phyloP scores from a whole-genome alignment of 345 rosid species.

The Abelmoschus esculentus region DNA sequence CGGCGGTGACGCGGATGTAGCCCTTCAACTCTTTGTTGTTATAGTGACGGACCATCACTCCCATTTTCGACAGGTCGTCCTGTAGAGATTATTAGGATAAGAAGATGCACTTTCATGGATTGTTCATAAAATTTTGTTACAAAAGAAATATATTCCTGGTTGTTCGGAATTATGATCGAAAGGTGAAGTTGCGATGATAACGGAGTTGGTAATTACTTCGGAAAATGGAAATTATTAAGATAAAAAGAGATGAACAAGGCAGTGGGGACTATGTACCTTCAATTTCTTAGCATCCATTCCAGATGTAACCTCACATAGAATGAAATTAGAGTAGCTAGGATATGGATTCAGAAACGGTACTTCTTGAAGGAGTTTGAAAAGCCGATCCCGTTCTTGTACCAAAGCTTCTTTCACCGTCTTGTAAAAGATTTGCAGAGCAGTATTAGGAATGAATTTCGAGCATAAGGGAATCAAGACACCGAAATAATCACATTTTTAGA shows the following conservation, averaged over 20 bases:
- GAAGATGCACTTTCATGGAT: background rate
- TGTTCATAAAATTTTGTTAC: background rate
- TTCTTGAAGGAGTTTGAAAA: conserved; percentile 51
- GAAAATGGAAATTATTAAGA: too few species aligned
- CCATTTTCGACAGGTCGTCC: conserved; percentile 85
- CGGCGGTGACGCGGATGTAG: conserved; percentile 37
- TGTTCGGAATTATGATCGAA: background rate
- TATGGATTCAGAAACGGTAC: conserved; percentile 77
- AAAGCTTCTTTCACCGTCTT: conserved; percentile 70
- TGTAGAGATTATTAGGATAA: conserved; percentile 16
- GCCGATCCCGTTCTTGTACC: conserved; percentile 69
- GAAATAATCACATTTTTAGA: background rate
- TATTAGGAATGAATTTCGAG: conserved; percentile 7
- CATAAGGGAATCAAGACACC: background rate
- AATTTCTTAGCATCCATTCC: conserved; percentile 84
- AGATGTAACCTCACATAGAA: conserved; percentile 73
- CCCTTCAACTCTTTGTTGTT: conserved; percentile 69
- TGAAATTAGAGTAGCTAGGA: conserved; percentile 80
- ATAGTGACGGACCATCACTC: conserved; percentile 93
- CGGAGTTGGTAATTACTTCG: too few species aligned
- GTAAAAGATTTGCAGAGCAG: conserved; percentile 11
- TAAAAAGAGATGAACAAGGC: too few species aligned
- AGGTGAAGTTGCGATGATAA: background rate
- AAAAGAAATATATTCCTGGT: background rate
- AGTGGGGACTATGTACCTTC: conserved; percentile 36